A percentile compares a stretch with the other conserved stretches of the same genome.
phyloP scores from a whole-genome alignment of 352 stramenopile species.

The Phytophthora citrophthora region DNA sequence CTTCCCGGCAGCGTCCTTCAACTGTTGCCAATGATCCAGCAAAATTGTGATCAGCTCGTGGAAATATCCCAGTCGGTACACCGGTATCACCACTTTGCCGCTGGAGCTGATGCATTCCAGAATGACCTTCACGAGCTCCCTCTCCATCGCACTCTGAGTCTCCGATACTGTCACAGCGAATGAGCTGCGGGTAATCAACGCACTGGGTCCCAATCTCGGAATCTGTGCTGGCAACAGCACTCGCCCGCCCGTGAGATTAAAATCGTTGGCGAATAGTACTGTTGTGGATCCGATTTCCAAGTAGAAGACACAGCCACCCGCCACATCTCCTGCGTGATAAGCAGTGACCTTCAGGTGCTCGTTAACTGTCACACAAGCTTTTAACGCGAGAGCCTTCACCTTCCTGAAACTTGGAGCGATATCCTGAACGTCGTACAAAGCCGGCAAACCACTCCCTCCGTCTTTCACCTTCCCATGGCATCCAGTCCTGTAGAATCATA shows the following conservation, averaged over 20 bases:
- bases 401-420: conserved; percentile 64
- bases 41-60: conserved; percentile 82
- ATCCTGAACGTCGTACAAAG: conserved; percentile 64
- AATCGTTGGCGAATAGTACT: conserved; percentile 80
- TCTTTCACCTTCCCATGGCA: conserved; percentile 51
- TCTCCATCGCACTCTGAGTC: conserved; percentile 80
- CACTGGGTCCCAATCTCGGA: conserved; percentile 62
- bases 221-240: conserved; percentile 77
- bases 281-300: conserved; percentile 78
- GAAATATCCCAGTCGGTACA: conserved; percentile 82
- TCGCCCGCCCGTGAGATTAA: conserved; percentile 76
- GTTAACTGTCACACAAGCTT: conserved; percentile 62
- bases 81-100: conserved; percentile 86
- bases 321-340: conserved; percentile 83
- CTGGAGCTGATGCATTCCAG: conserved; percentile 74
- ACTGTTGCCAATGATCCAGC: conserved; percentile 74
- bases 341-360: conserved; percentile 79
- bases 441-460: conserved; percentile 54
- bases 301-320: conserved; percentile 77
- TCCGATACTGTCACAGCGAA: conserved; percentile 88
- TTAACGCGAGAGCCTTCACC: conserved; percentile 52
- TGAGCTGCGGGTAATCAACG: conserved; percentile 69
- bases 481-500: conserved; percentile 37
- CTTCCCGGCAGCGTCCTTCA: conserved; percentile 41
- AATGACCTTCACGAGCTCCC: conserved; percentile 80